Evolutionary conservation across 2,329 filamentous ascomycete species (phyloP).

Genomic region (Capronia americana): DNA sequence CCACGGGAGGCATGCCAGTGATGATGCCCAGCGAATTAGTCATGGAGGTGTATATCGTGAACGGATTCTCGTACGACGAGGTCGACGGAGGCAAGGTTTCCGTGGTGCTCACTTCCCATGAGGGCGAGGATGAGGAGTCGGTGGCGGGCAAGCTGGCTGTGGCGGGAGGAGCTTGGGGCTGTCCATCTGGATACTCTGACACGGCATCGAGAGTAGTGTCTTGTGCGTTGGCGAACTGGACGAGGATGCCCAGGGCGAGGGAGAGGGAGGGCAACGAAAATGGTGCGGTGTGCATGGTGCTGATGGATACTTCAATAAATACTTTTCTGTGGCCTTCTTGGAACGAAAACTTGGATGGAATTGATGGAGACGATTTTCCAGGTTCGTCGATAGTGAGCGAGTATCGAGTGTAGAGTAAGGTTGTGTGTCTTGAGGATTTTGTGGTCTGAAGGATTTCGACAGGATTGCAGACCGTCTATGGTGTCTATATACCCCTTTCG

Average conservation of each 20-base stretch:
- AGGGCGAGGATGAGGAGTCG: conserved; percentile 12
- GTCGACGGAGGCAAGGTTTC: conserved; percentile 17
- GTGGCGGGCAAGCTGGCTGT: conserved; percentile 6
- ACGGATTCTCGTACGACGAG: conserved; percentile 49
- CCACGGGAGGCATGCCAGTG: conserved; percentile 53
- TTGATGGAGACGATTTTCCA: not conserved
- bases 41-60: conserved; percentile 53
- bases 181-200: conserved; percentile 33
- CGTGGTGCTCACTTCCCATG: not conserved
- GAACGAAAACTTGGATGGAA: too few species aligned
- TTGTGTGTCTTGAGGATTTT: not conserved
- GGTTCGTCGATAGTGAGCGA: not conserved
- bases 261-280: conserved; percentile 21
- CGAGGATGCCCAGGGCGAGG: conserved; percentile 22
- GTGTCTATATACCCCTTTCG: conserved; percentile 11
- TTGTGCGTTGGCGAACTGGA: conserved; percentile 12
- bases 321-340: not conserved
- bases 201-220: conserved; percentile 19
- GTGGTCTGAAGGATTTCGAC: not conserved
- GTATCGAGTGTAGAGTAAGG: not conserved
- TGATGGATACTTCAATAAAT: not conserved
- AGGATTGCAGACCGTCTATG: not conserved
- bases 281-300: conserved; percentile 18
- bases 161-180: conserved; percentile 28
- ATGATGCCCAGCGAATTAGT: conserved; percentile 59